Percentiles rank a stretch among this genome's conserved stretches.
These are phyloP conservation scores for Trametes versicolor DNA, from an alignment of 1,284 basidiomycete species.

Conservation along the genomic window DNA sequence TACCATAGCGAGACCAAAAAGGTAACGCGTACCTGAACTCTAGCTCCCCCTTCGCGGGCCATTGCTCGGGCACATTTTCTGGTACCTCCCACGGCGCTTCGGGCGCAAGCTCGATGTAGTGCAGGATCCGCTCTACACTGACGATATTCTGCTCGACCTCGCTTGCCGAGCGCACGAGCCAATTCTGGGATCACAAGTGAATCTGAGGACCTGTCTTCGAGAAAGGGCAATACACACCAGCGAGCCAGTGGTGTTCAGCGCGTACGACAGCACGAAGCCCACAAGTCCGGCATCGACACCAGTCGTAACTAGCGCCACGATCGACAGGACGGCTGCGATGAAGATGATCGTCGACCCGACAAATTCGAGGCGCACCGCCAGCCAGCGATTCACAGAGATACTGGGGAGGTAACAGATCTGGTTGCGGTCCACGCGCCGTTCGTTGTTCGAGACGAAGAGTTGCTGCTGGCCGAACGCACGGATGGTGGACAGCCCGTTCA, in stretches of 20 bases:
- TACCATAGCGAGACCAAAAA: background rate
- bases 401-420: slow-evolving; percentile 83
- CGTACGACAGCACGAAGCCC: slow-evolving; percentile 91
- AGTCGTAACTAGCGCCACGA: slow-evolving; percentile 75
- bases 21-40: slow-evolving; percentile 72
- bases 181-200: slow-evolving; percentile 61
- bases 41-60: slow-evolving; percentile 84
- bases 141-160: slow-evolving; percentile 97
- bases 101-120: slow-evolving; percentile 78
- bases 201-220: background rate
- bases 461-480: slow-evolving; percentile 80
- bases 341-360: slow-evolving; percentile 88
- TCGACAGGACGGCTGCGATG: slow-evolving; percentile 74
- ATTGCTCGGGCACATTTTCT: slow-evolving; percentile 69
- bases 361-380: slow-evolving; percentile 83
- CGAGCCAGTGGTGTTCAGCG: slow-evolving; percentile 82
- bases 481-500: slow-evolving; percentile 88
- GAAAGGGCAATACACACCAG: slow-evolving; percentile 55
- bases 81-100: slow-evolving; percentile 84
- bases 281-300: slow-evolving; percentile 90
- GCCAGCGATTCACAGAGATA: slow-evolving; percentile 83
- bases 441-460: slow-evolving; percentile 83
- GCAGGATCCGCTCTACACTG: slow-evolving; percentile 82
- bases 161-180: slow-evolving; percentile 90
- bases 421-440: slow-evolving; percentile 85